These are phyloP conservation scores for Sparassis latifolia DNA, from an alignment of 1,284 basidiomycete genomes.

Conservation along the genomic window DNA sequence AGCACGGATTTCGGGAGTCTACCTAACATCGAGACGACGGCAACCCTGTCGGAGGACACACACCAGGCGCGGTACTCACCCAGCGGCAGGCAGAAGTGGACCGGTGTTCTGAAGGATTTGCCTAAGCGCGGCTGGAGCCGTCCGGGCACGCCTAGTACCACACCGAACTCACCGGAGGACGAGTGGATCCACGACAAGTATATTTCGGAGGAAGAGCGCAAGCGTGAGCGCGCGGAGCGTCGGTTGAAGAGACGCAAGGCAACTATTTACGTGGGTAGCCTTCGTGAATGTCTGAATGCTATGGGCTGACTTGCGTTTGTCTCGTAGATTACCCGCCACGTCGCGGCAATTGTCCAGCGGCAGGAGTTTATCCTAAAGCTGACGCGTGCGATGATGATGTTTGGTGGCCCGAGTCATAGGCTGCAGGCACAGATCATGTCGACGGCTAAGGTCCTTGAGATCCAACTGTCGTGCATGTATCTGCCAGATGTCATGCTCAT, in stretches of 20 bases:
- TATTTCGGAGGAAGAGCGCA: constrained; percentile 15
- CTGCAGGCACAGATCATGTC: constrained; percentile 84
- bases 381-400: constrained; percentile 91
- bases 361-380: constrained; percentile 92
- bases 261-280: constrained; percentile 62
- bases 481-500: constrained; percentile 80
- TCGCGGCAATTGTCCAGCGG: constrained; percentile 80
- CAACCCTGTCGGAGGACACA: constrained; percentile 10
- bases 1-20: constrained; percentile 16
- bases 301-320: no score
- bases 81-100: constrained; percentile 22
- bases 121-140: constrained; percentile 21
- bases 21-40: constrained; percentile 1
- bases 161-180: constrained; percentile 17
- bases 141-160: constrained; percentile 17
- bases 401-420: constrained; percentile 86
- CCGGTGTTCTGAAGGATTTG: constrained; percentile 28
- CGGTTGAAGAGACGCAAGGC: constrained; percentile 63
- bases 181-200: constrained; percentile 23
- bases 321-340: constrained; percentile 79
- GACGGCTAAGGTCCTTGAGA: constrained; percentile 80
- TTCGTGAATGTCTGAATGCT: neutral
- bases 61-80: constrained; percentile 6
- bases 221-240: constrained; percentile 19
- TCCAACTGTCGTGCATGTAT: constrained; percentile 82